Conservation (phyloP, 2,329 filamentous ascomycete genomes). For the Neurospora crassa region DNA sequence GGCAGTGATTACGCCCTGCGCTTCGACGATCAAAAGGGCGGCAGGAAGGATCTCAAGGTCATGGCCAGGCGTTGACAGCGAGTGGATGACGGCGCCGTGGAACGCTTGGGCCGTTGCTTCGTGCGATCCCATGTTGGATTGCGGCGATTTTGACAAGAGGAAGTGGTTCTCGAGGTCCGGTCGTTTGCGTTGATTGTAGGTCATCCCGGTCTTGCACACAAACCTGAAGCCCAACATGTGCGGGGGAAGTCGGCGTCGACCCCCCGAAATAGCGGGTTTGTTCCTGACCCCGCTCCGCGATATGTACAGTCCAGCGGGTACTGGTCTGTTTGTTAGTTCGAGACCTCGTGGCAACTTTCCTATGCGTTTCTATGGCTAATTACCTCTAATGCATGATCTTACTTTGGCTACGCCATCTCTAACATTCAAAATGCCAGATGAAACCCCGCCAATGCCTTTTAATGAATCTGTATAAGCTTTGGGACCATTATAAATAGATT, state of each 20-base stretch:
- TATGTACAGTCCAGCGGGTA: background rate
- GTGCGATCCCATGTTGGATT: background rate
- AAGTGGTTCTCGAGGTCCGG: background rate
- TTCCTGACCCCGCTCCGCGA: background rate
- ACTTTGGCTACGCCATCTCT: too few relatives aligned
- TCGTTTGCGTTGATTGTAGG: background rate
- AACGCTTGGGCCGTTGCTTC: background rate
- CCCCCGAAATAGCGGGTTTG: background rate
- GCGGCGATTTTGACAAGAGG: background rate
- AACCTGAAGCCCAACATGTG: background rate
- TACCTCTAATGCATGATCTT: too few relatives aligned
- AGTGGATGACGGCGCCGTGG: slow-evolving; percentile 12
- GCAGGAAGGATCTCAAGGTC: slow-evolving; percentile 11
- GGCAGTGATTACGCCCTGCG: slow-evolving; percentile 19
- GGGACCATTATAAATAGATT: too few relatives aligned
- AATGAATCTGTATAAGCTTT: too few relatives aligned
- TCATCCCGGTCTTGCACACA: background rate
- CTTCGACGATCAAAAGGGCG: slow-evolving; percentile 12
- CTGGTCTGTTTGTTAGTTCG: too few relatives aligned
- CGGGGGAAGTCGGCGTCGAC: background rate
- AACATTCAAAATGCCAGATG: too few relatives aligned
- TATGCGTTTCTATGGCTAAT: too few relatives aligned
- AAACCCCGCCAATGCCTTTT: too few relatives aligned
- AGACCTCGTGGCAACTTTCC: too few relatives aligned
- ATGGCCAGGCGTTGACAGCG: slow-evolving; percentile 4